Evolutionary conservation across 192 early-diverging fungal species (phyloP).

Genomic region (Gryganskiella cystojenkinii): DNA sequence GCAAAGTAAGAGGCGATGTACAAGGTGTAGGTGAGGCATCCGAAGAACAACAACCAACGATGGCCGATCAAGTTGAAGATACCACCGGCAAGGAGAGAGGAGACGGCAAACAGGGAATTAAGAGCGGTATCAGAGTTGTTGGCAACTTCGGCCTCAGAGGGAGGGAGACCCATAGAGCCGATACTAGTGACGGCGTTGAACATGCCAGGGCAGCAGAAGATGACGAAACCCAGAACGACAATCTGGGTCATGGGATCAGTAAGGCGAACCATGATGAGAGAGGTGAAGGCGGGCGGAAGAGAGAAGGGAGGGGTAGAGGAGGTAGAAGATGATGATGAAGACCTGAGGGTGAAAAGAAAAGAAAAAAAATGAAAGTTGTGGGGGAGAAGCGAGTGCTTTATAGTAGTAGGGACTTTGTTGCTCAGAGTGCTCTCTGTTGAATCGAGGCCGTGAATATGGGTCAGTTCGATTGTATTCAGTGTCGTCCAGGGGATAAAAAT

Average conservation of each 20-base stretch:
- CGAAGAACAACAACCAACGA: constrained; percentile 71
- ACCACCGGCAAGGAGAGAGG: constrained; percentile 79
- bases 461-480: too few relatives aligned
- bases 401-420: not conserved
- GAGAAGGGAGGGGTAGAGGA: not conserved
- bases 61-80: constrained; percentile 84
- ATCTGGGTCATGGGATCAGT: constrained; percentile 45
- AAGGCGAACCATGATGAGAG: constrained; percentile 9
- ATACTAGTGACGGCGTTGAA: constrained; percentile 71
- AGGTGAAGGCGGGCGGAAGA: not conserved
- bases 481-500: too few relatives aligned
- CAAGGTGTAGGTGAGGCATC: constrained; percentile 77
- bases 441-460: too few relatives aligned
- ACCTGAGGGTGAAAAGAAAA: constrained; percentile 31
- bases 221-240: constrained; percentile 66
- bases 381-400: not conserved
- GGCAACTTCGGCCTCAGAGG: constrained; percentile 59
- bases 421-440: too few relatives aligned
- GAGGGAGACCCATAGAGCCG: constrained; percentile 31
- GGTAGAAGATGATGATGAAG: constrained; percentile 10
- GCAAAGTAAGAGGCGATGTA: constrained; percentile 82
- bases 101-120: constrained; percentile 78
- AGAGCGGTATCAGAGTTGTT: constrained; percentile 81
- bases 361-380: not conserved
- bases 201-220: constrained; percentile 83